Percentiles rank a stretch among this genome's conserved stretches.
phyloP scores from a whole-genome alignment of 129 eudicot genomes.

The Tanacetum coccineum region DNA sequence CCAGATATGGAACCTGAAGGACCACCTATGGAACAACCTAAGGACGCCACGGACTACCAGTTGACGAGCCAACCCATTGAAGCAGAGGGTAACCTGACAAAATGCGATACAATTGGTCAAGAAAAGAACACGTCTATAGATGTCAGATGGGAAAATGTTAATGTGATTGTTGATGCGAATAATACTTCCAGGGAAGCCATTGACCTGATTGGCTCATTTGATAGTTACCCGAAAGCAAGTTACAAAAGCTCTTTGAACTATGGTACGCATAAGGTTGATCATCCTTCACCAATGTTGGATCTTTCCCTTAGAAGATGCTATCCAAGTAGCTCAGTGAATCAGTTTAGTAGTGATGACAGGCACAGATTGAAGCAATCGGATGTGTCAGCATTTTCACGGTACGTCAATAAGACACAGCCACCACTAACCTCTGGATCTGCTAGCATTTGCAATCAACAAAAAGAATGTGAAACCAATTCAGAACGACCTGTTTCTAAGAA shows the following conservation, averaged over 20 bases:
- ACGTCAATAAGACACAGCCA: conserved; percentile 42
- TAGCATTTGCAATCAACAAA: conserved; percentile 54
- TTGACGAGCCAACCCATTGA: conserved; percentile 25
- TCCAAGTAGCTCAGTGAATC: conserved; percentile 68
- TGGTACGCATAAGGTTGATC: conserved; percentile 44
- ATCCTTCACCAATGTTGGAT: conserved; percentile 62
- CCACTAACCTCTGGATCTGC: conserved; percentile 41
- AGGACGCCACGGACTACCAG: conserved; percentile 37
- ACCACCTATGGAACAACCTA: conserved; percentile 32
- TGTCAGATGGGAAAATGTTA: conserved; percentile 31
- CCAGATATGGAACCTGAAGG: conserved; percentile 73
- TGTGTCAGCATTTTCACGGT: conserved; percentile 84
- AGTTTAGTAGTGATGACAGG: conserved; percentile 44
- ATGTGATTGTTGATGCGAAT: conserved; percentile 7
- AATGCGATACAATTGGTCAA: conserved; percentile 25
- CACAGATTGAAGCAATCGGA: conserved; percentile 67
- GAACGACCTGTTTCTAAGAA: conserved; percentile 40
- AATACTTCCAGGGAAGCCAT: conserved; percentile 71
- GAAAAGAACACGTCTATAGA: conserved; percentile 34
- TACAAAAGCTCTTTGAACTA: conserved; percentile 35
- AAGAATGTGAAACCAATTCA: conserved; percentile 37
- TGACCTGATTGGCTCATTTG: conserved; percentile 82
- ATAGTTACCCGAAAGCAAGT: conserved; percentile 49
- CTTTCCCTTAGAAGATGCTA: conserved; percentile 67
- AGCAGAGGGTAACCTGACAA: conserved; percentile 29